Evolutionary conservation across 352 stramenopile genomes (phyloP), one percentile per base, ranked within the genome.

Genomic region (Phytophthora citricola): DNA sequence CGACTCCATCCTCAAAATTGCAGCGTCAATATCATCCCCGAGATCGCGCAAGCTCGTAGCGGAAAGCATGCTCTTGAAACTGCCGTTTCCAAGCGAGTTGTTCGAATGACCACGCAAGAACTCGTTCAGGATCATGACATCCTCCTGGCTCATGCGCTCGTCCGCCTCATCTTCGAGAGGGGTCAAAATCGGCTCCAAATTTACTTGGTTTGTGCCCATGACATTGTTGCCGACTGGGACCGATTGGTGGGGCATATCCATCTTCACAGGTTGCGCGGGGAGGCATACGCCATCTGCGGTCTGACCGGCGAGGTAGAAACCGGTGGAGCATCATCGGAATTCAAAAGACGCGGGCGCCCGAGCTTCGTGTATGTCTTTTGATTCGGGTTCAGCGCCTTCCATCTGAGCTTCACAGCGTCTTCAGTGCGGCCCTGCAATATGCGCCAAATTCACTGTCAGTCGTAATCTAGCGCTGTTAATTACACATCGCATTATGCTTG

Each of bases 321-420:
- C 29, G 61, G 58, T 27, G 64, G 61, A 17, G 58, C 72, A 6
- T 88, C 79, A 34, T 84, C 77, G 2, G 75, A 78, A 4, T 79
- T 83, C 40, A 90, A 64, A 29, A 93, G 59, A 3, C 82, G 81
- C 17, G 85, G 85, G 9, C 86, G 88, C 9, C 85, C 88, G 2
- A 90, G 84, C 53, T 92, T 90, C 44, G 80, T 85, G 49, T 89
- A 87, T 26, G 79, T 89, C 34, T 83, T 85, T 41, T 90, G 83
- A 56, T 95, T 92, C 11, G 87, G 87, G 45, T 95, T 92, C 51
- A 95, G 58, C 14, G 81, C 76, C 61, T 95, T 95, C 87, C 87
- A 95, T 27, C 85, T 75, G 56, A 91, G 69, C 60, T 95, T 95
- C 1, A 95, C 77, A 10, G 86, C 85, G 60, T 95, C 85, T 69